Evolutionary conservation across 2,329 filamentous ascomycete species (phyloP).

Genomic region (Xylaria arbuscula): DNA sequence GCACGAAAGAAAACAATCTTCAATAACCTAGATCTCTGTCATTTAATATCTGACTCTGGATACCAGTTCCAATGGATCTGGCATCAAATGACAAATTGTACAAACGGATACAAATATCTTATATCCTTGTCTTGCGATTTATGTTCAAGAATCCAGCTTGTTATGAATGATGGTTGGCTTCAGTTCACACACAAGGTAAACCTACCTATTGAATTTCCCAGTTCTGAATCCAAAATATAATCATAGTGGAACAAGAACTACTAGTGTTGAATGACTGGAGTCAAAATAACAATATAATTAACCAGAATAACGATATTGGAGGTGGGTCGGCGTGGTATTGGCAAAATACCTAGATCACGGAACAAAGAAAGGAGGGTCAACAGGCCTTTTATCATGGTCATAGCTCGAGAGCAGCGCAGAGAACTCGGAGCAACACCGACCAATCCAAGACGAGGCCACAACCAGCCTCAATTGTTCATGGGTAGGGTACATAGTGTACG

Average conservation of each 20-base stretch:
- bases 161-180: too few relatives aligned
- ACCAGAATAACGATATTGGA: neutral
- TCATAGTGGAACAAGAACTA: neutral
- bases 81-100: too few relatives aligned
- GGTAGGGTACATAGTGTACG: neutral
- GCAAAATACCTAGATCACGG: neutral
- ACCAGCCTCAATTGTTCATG: constrained; percentile 7
- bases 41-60: too few relatives aligned
- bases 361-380: neutral
- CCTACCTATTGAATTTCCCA: constrained; percentile 3
- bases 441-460: neutral
- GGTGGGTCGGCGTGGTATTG: neutral
- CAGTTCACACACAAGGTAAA: neutral
- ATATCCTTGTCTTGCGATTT: neutral
- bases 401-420: neutral
- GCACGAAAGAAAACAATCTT: too few relatives aligned
- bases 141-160: too few relatives aligned
- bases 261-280: too few relatives aligned
- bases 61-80: too few relatives aligned
- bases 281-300: neutral
- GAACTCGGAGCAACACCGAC: neutral
- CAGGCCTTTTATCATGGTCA: neutral
- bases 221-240: neutral
- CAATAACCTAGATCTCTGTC: too few relatives aligned
- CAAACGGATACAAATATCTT: too few relatives aligned